Percentiles rank a stretch among this genome's conserved stretches.
These are phyloP conservation scores for Parastagonospora nodorum DNA, from an alignment of 2,329 filamentous ascomycete species.

Conservation along the genomic window DNA sequence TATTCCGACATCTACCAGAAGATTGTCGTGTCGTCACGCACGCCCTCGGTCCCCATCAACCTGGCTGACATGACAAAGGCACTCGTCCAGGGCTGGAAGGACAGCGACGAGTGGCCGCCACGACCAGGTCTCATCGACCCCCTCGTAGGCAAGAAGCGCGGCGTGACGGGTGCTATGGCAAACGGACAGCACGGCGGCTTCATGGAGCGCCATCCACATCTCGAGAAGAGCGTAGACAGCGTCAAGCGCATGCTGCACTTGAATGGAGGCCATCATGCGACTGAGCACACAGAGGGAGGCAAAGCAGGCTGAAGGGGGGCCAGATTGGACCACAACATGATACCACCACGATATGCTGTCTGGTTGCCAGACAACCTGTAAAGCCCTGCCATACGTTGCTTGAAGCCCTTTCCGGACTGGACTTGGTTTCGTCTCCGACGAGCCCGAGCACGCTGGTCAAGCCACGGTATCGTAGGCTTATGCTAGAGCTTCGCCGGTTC, in stretches of 20 bases:
- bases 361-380: too few species aligned
- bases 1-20: slow-evolving; percentile 90
- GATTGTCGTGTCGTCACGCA: slow-evolving; percentile 77
- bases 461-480: too few species aligned
- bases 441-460: too few species aligned
- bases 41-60: slow-evolving; percentile 87
- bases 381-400: too few species aligned
- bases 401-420: too few species aligned
- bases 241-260: slow-evolving; percentile 52
- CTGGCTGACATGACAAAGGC: slow-evolving; percentile 78
- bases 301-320: slow-evolving; percentile 14
- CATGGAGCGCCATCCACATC: slow-evolving; percentile 45
- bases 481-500: too few species aligned
- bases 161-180: slow-evolving; percentile 12
- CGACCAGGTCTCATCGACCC: slow-evolving; percentile 58
- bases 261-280: slow-evolving; percentile 24
- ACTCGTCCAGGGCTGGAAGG: slow-evolving; percentile 89
- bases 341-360: too few species aligned
- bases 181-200: slow-evolving; percentile 33
- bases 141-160: slow-evolving; percentile 47
- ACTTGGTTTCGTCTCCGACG: too few species aligned
- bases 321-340: neutral
- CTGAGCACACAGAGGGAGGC: slow-evolving; percentile 8
- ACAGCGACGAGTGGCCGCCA: slow-evolving; percentile 91
- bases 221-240: slow-evolving; percentile 52